phyloP scores from a whole-genome alignment of 805 yeast genomes.

The Isabelozyma gotoi region DNA sequence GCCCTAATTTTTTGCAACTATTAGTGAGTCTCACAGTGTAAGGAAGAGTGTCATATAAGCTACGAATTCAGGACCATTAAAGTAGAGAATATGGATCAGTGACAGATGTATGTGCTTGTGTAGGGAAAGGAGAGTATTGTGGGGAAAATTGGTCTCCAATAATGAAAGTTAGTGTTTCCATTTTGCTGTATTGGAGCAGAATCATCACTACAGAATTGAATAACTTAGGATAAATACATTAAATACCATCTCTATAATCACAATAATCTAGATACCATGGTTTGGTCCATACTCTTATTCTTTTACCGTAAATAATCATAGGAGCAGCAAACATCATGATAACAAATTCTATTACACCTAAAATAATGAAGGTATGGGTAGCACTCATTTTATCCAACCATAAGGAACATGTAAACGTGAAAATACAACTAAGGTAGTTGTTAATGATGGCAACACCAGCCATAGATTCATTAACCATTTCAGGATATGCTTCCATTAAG shows the following conservation, averaged over 20 bases:
- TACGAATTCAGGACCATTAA: too few species aligned
- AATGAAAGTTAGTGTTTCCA: too few species aligned
- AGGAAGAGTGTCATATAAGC: background rate
- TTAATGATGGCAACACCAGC: conserved; percentile 38
- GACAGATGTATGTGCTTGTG: too few species aligned
- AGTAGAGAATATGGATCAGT: too few species aligned
- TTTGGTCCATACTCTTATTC: conserved; percentile 32
- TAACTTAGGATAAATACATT: background rate
- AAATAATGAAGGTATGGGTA: conserved; percentile 33
- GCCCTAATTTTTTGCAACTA: background rate
- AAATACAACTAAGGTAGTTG: conserved; percentile 36
- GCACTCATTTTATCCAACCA: conserved; percentile 37
- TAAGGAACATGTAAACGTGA: conserved; percentile 39
- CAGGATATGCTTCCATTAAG: conserved; percentile 41
- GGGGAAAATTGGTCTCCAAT: too few species aligned
- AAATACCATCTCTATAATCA: conserved; percentile 19
- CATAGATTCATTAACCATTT: conserved; percentile 41
- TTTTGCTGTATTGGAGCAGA: too few species aligned
- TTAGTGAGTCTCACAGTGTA: background rate
- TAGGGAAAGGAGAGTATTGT: too few species aligned
- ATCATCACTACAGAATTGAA: too few species aligned
- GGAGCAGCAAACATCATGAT: conserved; percentile 30
- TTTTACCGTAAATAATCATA: conserved; percentile 32
- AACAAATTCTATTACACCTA: conserved; percentile 36
- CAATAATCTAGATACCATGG: conserved; percentile 31